These are phyloP conservation scores for Scedosporium minutisporum DNA, from an alignment of 2,329 filamentous ascomycete genomes.

Conservation along the genomic window DNA sequence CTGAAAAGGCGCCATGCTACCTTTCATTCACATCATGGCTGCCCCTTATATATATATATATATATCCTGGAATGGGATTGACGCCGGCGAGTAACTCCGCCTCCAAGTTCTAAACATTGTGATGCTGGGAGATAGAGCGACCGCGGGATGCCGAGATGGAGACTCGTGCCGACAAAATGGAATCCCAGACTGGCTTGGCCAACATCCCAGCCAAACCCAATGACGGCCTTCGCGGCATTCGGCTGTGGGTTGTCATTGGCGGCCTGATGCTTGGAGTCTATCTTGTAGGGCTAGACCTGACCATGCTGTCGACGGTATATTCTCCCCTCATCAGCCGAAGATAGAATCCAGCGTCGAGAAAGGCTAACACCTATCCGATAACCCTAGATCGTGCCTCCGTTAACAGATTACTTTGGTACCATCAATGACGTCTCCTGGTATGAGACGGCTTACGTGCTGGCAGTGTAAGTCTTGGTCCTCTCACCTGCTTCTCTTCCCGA, in stretches of 20 bases:
- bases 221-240: neutral
- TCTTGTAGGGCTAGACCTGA: constrained; percentile 8
- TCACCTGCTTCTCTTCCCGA: neutral
- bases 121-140: neutral
- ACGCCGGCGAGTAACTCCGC: too few species aligned
- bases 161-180: neutral
- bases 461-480: constrained; percentile 4
- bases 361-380: neutral
- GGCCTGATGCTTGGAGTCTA: constrained; percentile 6
- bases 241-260: constrained; percentile 5
- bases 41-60: too few species aligned
- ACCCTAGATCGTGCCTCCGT: neutral
- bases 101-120: too few species aligned
- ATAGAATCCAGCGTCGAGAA: neutral
- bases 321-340: neutral
- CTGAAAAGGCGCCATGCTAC: too few species aligned
- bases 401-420: constrained; percentile 7
- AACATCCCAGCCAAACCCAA: neutral
- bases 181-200: neutral
- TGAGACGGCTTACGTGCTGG: constrained; percentile 8
- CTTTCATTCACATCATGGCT: too few species aligned
- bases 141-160: neutral
- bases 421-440: constrained; percentile 9
- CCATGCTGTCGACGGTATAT: constrained; percentile 8
- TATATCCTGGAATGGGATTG: too few species aligned